phyloP scores from a whole-genome alignment of 352 stramenopile genomes.

The Globisporangium spinosum region DNA sequence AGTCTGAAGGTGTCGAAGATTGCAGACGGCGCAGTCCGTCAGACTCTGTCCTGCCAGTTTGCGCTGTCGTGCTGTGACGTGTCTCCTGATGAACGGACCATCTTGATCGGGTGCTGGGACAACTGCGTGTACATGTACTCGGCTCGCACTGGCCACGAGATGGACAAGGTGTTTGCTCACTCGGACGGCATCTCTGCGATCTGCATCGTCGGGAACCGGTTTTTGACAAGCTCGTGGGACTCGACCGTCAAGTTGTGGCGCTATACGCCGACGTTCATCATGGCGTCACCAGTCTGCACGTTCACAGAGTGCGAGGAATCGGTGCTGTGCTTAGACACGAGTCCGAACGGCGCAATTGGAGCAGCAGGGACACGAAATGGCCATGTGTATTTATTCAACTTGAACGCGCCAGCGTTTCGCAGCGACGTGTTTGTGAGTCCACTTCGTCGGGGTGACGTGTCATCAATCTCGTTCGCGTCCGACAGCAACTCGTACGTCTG shows the following conservation, averaged over 20 bases:
- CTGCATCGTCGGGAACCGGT: conserved; percentile 46
- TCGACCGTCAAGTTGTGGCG: conserved; percentile 74
- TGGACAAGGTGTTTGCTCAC: conserved; percentile 66
- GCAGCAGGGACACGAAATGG: conserved; percentile 59
- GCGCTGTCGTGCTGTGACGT: conserved; percentile 70
- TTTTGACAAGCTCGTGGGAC: conserved; percentile 78
- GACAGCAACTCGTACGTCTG: conserved; percentile 58
- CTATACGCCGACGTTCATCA: conserved; percentile 53
- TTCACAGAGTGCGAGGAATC: conserved; percentile 65
- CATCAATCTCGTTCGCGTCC: conserved; percentile 48
- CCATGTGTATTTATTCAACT: conserved; percentile 47
- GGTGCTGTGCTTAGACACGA: conserved; percentile 65
- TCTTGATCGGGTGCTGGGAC: conserved; percentile 72
- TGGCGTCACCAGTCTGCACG: conserved; percentile 43
- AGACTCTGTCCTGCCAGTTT: conserved; percentile 29
- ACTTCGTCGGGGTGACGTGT: conserved; percentile 33
- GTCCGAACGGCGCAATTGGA: conserved; percentile 41
- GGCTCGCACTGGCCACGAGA: conserved; percentile 36
- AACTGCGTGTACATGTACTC: conserved; percentile 79
- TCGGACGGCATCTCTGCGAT: conserved; percentile 70
- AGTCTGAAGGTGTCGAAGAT: conserved; percentile 52
- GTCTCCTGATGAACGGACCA: conserved; percentile 53
- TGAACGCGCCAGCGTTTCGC: conserved; percentile 25
- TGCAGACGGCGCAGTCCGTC: conserved; percentile 24
- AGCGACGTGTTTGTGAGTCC: conserved; percentile 37